Conservation (phyloP, 225 moss, liverwort and hornwort species). For the Polytrichum formosum region DNA sequence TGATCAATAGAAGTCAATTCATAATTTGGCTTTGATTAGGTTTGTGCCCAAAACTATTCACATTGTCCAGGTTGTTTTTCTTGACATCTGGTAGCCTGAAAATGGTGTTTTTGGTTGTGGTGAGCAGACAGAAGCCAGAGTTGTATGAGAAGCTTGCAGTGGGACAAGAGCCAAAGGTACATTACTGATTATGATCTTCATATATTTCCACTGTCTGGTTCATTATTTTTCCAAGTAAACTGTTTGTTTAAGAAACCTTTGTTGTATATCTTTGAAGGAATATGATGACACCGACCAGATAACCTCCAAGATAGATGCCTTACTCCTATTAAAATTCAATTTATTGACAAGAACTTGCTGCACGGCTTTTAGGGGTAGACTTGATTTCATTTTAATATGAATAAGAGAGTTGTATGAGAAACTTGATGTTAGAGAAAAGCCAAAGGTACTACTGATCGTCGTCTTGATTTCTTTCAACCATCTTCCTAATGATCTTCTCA, state of each 20-base stretch:
- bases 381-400: too few species aligned
- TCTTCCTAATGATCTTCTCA: too few species aligned
- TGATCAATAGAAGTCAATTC: not conserved
- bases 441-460: too few species aligned
- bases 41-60: too few species aligned
- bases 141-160: constrained; percentile 62
- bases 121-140: constrained; percentile 65
- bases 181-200: not conserved
- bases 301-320: not conserved
- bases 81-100: too few species aligned
- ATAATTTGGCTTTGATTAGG: too few species aligned
- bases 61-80: too few species aligned
- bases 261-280: not conserved
- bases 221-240: not conserved
- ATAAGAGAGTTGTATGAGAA: too few species aligned
- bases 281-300: not conserved
- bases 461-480: too few species aligned
- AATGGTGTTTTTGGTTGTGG: not conserved
- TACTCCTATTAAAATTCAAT: not conserved
- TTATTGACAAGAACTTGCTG: not conserved
- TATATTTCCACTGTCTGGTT: not conserved
- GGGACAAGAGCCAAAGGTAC: constrained; percentile 82
- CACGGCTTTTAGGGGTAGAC: not conserved
- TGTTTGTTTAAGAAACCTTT: not conserved
- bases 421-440: too few species aligned